Conservation (phyloP, 1,284 basidiomycete genomes). For the Trichosporon sp. region DNA sequence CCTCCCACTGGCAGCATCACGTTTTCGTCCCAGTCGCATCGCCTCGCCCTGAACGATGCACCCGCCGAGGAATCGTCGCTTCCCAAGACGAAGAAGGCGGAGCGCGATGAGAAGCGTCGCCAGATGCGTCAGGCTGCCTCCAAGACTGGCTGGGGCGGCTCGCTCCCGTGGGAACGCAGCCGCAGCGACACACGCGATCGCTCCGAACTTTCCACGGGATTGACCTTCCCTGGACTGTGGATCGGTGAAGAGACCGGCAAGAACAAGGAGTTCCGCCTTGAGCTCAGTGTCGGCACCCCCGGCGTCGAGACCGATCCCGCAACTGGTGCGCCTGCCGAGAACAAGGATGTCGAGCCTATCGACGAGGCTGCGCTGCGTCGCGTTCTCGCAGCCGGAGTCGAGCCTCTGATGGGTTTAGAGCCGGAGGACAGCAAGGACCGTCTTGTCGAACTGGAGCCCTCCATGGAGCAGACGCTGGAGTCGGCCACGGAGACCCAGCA, state of each 20-base stretch:
- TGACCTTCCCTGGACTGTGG: slow-evolving; percentile 49
- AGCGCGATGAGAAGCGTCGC: slow-evolving; percentile 28
- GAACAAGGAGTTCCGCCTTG: slow-evolving; percentile 46
- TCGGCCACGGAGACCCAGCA: not conserved
- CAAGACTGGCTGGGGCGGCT: slow-evolving; percentile 43
- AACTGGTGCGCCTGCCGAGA: not conserved
- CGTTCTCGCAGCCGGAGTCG: slow-evolving; percentile 18
- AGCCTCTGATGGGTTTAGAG: slow-evolving; percentile 23
- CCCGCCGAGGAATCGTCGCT: not conserved
- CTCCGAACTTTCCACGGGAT: slow-evolving; percentile 37
- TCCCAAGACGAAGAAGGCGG: slow-evolving; percentile 22
- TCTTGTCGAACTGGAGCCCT: slow-evolving; percentile 3
- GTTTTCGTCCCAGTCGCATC: slow-evolving; percentile 44
- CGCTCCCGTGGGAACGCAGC: slow-evolving; percentile 38
- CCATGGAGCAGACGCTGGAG: slow-evolving; percentile 5
- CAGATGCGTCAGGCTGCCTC: slow-evolving; percentile 39
- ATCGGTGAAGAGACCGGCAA: slow-evolving; percentile 43
- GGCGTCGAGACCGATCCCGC: slow-evolving; percentile 24
- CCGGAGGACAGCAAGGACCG: not conserved
- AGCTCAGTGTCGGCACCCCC: slow-evolving; percentile 36
- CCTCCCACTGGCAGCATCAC: slow-evolving; percentile 12
- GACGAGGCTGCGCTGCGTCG: slow-evolving; percentile 26
- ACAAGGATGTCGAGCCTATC: slow-evolving; percentile 7
- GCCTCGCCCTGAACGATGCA: slow-evolving; percentile 13
- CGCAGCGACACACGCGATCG: slow-evolving; percentile 34